Base-by-base conservation (phyloP, 1,284 basidiomycete species). In the Marasmius fiardii region DNA sequence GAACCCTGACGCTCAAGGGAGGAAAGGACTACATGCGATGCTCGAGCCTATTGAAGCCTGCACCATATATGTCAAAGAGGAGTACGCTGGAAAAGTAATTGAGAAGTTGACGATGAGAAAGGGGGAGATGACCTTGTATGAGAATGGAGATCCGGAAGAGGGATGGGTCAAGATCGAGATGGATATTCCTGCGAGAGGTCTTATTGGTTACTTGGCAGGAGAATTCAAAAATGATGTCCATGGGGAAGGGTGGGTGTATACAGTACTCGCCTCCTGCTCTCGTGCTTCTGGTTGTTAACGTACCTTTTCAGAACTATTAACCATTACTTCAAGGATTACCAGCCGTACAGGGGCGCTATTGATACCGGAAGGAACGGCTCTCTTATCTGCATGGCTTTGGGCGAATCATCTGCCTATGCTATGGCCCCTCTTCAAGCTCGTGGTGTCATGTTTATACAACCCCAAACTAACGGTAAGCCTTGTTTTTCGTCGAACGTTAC, bases 181-280 rank as follows among this genome's bases (percentile, higher is more conserved):
- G 73, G 74, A 78, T 31, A 71, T 78, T 20, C 76, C 77, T 31
- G 71, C 75, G 3, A 60, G 76, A 21, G 75, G 76, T 0, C 63
- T 79, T 34, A 77, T 79, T 65, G 76, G 76, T 2, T 79, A 77
- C 56, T 74, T 79, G 72, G 73, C 77, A 43, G 76, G 75, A 28
- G 77, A 79, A 60, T 78, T 79, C 56, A 74, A 74, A 61, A 78
- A 77, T 48, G 75, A 79, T 59, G 75, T 77, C 43, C 76, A 77
- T 63, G 76, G 75, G 18, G 71, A 78, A 63, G 76, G 77, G 74
- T 74, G 37, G 14, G 69, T 58, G 51, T 44, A n/a, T n/a, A n/a
- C n/a, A 16, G 20, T 50, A n/a, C 16, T 37, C 31, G 43, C 21
- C 55, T 43, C 34, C 18, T 20, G 50, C 5, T 56, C n/a, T n/a